Conservation (phyloP, 176 grass and related monocot genomes). For the Ensete glaucum region DNA sequence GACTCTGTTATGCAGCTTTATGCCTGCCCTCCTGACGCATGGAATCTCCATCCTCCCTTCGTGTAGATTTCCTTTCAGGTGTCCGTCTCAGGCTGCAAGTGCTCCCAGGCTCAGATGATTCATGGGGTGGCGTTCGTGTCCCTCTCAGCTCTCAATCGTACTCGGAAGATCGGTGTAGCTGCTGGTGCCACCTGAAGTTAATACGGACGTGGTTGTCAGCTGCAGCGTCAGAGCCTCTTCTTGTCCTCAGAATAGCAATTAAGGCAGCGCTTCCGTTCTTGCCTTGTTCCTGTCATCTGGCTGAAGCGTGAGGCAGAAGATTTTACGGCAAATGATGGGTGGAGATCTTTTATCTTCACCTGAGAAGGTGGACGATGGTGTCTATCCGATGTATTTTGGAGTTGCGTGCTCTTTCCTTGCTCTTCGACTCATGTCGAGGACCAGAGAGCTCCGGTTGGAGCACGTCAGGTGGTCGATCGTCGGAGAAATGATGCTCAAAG, state of each 20-base stretch:
- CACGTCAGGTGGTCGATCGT: conserved; percentile 31
- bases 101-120: background rate
- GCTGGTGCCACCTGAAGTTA: background rate
- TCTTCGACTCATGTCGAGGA: conserved; percentile 24
- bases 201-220: no score
- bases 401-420: conserved; percentile 49
- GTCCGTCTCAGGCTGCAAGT: background rate
- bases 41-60: background rate
- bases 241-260: no score
- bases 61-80: background rate
- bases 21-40: conserved; percentile 9
- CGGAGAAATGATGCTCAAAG: conserved; percentile 21
- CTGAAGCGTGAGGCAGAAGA: no score
- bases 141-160: background rate
- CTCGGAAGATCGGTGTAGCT: background rate
- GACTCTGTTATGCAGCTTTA: background rate
- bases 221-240: no score
- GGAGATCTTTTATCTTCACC: background rate
- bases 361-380: background rate
- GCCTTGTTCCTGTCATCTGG: no score
- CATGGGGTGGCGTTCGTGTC: background rate
- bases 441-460: conserved; percentile 17
- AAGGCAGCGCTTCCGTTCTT: no score
- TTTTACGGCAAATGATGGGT: background rate
- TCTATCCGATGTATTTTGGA: conserved; percentile 31